A percentile compares a stretch with the other conserved stretches of the same genome.
Evolutionary conservation across 139 green algal species (phyloP).

Genomic region (Picochlorum costavermella): DNA sequence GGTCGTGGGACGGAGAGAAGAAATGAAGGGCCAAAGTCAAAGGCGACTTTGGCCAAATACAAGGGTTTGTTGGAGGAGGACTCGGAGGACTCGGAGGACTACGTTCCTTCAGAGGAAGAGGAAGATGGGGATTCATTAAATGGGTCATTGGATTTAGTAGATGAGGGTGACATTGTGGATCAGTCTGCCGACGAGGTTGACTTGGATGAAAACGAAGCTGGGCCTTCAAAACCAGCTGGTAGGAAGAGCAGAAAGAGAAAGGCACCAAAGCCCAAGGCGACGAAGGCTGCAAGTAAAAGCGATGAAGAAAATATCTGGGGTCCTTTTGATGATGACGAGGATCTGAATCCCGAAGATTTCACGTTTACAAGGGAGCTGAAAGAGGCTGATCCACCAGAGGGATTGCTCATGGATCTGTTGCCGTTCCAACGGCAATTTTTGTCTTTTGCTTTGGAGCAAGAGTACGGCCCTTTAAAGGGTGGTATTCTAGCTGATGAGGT

Average conservation of each 20-base stretch:
- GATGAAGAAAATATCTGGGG: conserved; percentile 17
- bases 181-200: neutral
- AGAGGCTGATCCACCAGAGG: conserved; percentile 40
- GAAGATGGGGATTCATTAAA: no score
- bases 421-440: conserved; percentile 91
- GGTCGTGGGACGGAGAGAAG: no score
- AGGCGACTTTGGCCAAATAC: no score
- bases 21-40: no score
- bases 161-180: conserved; percentile 7
- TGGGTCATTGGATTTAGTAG: neutral
- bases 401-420: conserved; percentile 80
- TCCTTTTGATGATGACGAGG: conserved; percentile 19
- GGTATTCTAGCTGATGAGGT: conserved; percentile 86
- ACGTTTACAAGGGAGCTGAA: conserved; percentile 21
- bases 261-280: no score
- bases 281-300: neutral
- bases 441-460: conserved; percentile 69
- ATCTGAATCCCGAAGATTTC: conserved; percentile 19
- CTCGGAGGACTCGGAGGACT: no score
- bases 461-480: conserved; percentile 50
- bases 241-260: neutral
- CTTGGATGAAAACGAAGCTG: neutral
- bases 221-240: conserved; percentile 1
- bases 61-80: no score
- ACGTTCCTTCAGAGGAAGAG: no score